Base-by-base conservation (phyloP, 1,284 basidiomycete genomes). In the Ceratorhiza oryzae-sativae region DNA sequence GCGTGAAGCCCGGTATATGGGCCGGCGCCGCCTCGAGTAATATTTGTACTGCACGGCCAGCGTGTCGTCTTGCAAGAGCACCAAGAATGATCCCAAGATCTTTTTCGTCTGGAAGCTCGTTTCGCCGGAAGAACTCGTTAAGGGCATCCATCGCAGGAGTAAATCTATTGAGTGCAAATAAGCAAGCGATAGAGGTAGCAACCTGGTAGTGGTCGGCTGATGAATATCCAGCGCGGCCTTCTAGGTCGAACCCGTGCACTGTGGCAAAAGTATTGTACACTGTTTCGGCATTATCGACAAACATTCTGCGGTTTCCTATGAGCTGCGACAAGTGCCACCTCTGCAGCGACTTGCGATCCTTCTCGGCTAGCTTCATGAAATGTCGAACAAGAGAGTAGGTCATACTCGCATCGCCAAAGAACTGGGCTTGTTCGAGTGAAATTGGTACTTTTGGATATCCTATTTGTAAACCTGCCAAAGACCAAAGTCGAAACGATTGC, bases 41-140 rank as follows among this genome's bases (percentile, higher is more conserved):
- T 10, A 68, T 56, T 45, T 68, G 65, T 15, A 42, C 18, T 18
- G 65, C 65, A 23, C 65, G 65, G 18, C 49, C 65, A n/a, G 65
- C 20, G 23, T 68, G 25, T 39, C 65, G 65, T 45, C 65, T 49
- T 2, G 65, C 65, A 15, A 68, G 65, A 3, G 51, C 36, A 25
- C 23, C 32, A 39, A 68, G 65, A 18, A 68, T 68, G 18, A 68
- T 68, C 18, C 65, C 65, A 23, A 68, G 45, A 32, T 68, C 65
- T 12, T 68, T 25, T 15, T 41, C 25, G 30, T 68, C 65, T 30
- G 51, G 65, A 23, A 41, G 1, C n/a, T 68, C 65, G 39, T 46
- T 42, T 25, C 49, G 65, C 5, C 42, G 34, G 27, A 68, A 68
- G 39, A 68, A 41, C 4, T 39, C 30, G 2, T 68, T 20, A 27